Evolutionary conservation across 345 rosid species (phyloP).

Genomic region (Aegle marmelos): DNA sequence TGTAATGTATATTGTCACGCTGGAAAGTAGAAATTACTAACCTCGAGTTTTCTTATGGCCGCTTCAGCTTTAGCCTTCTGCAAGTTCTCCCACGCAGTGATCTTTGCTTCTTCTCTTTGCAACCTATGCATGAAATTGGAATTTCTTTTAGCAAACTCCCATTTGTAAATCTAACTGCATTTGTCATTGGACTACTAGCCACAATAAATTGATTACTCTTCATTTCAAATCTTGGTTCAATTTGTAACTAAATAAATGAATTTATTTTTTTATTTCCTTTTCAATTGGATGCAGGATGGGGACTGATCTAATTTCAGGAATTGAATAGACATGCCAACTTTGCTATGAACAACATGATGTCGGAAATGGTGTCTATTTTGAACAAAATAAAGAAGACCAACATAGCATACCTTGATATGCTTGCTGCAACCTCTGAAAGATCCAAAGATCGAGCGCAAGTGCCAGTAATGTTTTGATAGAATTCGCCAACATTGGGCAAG

Average conservation of each 20-base stretch:
- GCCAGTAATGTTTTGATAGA: slow-evolving; percentile 20
- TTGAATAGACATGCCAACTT: slow-evolving; percentile 3
- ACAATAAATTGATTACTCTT: neutral
- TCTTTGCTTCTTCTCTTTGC: slow-evolving; percentile 87
- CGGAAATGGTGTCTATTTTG: neutral
- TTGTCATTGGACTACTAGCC: neutral
- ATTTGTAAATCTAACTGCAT: neutral
- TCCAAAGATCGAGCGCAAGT: slow-evolving; percentile 53
- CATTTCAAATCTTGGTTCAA: neutral
- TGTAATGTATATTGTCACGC: neutral
- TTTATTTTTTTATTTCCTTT: neutral
- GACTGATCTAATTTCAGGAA: neutral
- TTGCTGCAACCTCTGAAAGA: slow-evolving; percentile 53
- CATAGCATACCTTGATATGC: slow-evolving; percentile 54
- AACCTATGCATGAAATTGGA: slow-evolving; percentile 38
- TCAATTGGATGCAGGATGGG: neutral
- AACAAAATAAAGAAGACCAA: neutral
- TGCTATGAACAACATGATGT: neutral
- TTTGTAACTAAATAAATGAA: neutral
- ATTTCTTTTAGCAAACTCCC: neutral
- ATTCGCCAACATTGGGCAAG: slow-evolving; percentile 40
- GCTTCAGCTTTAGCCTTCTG: slow-evolving; percentile 99
- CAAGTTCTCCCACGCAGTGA: slow-evolving; percentile 92
- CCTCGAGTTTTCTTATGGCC: slow-evolving; percentile 88
- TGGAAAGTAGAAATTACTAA: slow-evolving; percentile 7